Percentiles rank a stretch among this genome's conserved stretches.
Conservation (phyloP, 805 yeast genomes). For the Starmerella lactis-condensi region DNA sequence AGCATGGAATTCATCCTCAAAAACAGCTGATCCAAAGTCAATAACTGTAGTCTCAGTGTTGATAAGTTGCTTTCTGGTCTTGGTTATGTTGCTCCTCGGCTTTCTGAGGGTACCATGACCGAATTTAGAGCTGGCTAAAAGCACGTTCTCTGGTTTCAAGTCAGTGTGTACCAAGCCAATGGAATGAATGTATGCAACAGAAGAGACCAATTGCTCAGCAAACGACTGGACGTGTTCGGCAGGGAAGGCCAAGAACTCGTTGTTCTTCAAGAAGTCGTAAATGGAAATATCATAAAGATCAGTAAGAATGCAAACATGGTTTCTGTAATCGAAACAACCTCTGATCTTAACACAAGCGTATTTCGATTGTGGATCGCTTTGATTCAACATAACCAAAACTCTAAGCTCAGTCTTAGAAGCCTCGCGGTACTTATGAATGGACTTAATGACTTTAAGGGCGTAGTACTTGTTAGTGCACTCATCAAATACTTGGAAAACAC, state of each 20-base stretch:
- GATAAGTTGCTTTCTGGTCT: constrained; percentile 32
- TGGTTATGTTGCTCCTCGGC: constrained; percentile 3
- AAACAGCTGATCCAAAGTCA: constrained; percentile 94
- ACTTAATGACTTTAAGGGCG: constrained; percentile 82
- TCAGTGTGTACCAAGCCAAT: constrained; percentile 86
- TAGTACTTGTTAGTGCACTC: constrained; percentile 38
- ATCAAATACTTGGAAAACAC: constrained; percentile 72
- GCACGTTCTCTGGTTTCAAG: constrained; percentile 84
- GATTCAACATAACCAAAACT: constrained; percentile 53
- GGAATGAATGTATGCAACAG: constrained; percentile 79
- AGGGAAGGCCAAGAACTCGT: constrained; percentile 76
- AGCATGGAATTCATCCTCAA: constrained; percentile 84
- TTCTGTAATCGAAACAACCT: constrained; percentile 80
- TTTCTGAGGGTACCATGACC: constrained; percentile 8
- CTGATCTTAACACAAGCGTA: constrained; percentile 70
- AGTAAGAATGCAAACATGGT: constrained; percentile 87
- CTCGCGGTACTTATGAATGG: constrained; percentile 84
- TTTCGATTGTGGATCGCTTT: constrained; percentile 46
- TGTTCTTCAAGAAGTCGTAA: constrained; percentile 75
- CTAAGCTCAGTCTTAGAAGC: constrained; percentile 87
- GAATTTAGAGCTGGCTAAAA: constrained; percentile 26
- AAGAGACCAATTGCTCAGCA: constrained; percentile 64
- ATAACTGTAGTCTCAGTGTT: constrained; percentile 75
- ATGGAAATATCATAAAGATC: constrained; percentile 69
- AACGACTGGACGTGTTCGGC: constrained; percentile 83